These are phyloP conservation scores for Zizania latifolia DNA, from an alignment of 176 grass and related monocot genomes.

Conservation along the genomic window DNA sequence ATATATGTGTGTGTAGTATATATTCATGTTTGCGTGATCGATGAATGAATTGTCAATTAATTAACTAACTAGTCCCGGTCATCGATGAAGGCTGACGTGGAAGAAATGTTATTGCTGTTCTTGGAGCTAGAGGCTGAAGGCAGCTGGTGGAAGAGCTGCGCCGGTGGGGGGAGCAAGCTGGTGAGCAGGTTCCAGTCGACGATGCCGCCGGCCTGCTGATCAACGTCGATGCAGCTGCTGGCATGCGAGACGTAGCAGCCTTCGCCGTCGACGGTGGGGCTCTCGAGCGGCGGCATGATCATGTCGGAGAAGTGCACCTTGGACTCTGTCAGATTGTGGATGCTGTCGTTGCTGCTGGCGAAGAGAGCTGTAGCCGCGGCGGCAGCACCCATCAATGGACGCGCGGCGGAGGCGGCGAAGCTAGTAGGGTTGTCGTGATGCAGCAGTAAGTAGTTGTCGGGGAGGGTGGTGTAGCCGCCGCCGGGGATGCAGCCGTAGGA, in stretches of 20 bases:
- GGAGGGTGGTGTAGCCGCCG: not conserved
- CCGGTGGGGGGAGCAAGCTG: constrained; percentile 43
- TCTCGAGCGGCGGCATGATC: constrained; percentile 33
- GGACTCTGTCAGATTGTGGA: not conserved
- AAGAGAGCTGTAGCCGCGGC: not conserved
- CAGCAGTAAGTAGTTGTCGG: constrained; percentile 4
- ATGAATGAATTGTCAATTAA: not conserved
- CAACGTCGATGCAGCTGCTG: not conserved
- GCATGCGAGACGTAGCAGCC: constrained; percentile 6
- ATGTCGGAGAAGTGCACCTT: constrained; percentile 44
- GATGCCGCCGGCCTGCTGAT: constrained; percentile 6
- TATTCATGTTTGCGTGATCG: not conserved
- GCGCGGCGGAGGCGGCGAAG: not conserved
- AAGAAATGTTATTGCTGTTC: constrained; percentile 37
- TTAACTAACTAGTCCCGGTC: no score
- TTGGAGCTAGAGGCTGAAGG: constrained; percentile 29
- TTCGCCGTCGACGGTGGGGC: not conserved
- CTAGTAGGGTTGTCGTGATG: constrained; percentile 24
- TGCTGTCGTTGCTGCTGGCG: not conserved
- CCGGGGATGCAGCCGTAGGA: not conserved
- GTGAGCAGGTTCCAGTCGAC: constrained; percentile 47
- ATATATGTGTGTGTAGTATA: not conserved
- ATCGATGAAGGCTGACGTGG: not conserved
- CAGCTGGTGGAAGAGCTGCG: constrained; percentile 40
- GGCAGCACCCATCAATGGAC: not conserved